Evolutionary conservation across 2,329 filamentous ascomycete species (phyloP).

Genomic region (Colletotrichum tanaceti): DNA sequence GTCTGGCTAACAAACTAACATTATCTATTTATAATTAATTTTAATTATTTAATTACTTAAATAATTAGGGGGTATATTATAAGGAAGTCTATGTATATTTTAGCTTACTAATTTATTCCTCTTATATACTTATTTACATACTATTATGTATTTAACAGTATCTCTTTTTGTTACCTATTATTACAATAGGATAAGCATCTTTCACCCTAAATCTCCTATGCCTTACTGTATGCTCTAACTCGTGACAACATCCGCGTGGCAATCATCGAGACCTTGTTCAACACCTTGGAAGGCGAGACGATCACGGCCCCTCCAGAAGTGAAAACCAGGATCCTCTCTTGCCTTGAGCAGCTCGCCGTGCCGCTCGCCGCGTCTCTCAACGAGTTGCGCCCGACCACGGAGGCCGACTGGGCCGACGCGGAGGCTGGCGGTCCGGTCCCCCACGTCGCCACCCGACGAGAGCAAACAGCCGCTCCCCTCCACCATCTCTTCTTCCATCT

Average conservation of each 20-base stretch:
- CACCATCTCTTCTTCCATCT: slow-evolving; percentile 10
- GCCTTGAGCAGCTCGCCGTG: slow-evolving; percentile 9
- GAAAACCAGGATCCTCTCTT: not conserved
- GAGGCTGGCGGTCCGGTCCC: slow-evolving; percentile 12
- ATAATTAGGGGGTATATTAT: too few species aligned
- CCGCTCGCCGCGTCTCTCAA: slow-evolving; percentile 17
- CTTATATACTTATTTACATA: too few species aligned
- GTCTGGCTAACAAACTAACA: too few species aligned
- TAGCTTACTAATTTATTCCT: too few species aligned
- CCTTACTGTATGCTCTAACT: too few species aligned
- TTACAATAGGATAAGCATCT: too few species aligned
- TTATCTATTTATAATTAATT: too few species aligned
- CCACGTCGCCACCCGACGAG: not conserved
- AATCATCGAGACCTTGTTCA: slow-evolving; percentile 21
- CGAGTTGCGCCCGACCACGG: slow-evolving; percentile 6
- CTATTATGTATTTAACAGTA: too few species aligned
- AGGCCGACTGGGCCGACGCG: slow-evolving; percentile 2
- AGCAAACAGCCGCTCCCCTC: not conserved
- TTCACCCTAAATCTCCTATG: too few species aligned
- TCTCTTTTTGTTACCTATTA: too few species aligned
- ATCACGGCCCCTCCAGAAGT: not conserved
- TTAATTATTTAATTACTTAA: too few species aligned
- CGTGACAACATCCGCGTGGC: slow-evolving; percentile 16
- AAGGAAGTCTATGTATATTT: too few species aligned
- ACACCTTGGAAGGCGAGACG: not conserved